Conservation (phyloP, 2,329 filamentous ascomycete species). For the Botryotinia globosa region DNA sequence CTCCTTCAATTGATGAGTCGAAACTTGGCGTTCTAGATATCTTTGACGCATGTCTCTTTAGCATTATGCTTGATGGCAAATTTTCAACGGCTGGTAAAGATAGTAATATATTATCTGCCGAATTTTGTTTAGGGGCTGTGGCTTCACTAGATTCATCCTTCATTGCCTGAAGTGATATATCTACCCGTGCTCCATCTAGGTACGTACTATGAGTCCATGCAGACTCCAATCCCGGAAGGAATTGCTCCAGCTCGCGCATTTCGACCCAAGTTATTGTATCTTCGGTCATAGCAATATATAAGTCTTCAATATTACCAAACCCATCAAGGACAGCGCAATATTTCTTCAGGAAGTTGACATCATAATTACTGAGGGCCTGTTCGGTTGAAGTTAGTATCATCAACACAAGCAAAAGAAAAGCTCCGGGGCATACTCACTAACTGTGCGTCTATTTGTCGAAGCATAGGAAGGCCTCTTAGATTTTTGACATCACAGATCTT, state of each 20-base stretch:
- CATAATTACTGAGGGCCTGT: conserved; percentile 39
- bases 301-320: conserved; percentile 54
- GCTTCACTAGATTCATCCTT: not conserved
- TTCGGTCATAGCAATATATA: conserved; percentile 57
- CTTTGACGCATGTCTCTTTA: conserved; percentile 54
- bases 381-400: not conserved
- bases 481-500: conserved; percentile 55
- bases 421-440: conserved; percentile 39
- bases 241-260: conserved; percentile 48
- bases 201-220: conserved; percentile 53
- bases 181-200: conserved; percentile 45
- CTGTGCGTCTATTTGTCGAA: conserved; percentile 50
- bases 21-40: conserved; percentile 51
- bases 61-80: conserved; percentile 26
- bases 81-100: conserved; percentile 22
- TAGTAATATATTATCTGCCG: conserved; percentile 47
- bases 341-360: conserved; percentile 50
- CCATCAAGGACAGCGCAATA: conserved; percentile 56
- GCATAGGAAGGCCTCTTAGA: conserved; percentile 56
- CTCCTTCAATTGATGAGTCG: conserved; percentile 40
- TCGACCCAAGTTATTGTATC: conserved; percentile 54
- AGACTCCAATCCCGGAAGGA: conserved; percentile 52
- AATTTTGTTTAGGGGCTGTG: conserved; percentile 27
- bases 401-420: not conserved
- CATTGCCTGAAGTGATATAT: not conserved